Evolutionary conservation across 306 rosid genomes (phyloP).

Genomic region (Astragalus glycyphyllos): DNA sequence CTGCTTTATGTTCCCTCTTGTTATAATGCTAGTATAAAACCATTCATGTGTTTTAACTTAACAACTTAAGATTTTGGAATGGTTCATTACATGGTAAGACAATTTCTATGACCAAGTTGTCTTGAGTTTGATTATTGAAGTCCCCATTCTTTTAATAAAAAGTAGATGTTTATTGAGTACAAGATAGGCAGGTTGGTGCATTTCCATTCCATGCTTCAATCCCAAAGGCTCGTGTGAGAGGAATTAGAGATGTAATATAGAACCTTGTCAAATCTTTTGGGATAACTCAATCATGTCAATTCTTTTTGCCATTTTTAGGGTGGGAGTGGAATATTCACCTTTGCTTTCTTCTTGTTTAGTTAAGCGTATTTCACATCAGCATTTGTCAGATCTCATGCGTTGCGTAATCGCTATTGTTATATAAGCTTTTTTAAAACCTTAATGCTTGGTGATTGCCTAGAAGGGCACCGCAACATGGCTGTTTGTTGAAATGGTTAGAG

Average conservation of each 20-base stretch:
- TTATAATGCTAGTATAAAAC: not conserved
- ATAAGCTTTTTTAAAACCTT: constrained; percentile 11
- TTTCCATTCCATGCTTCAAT: constrained; percentile 19
- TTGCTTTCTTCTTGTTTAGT: constrained; percentile 12
- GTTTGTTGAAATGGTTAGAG: constrained; percentile 31
- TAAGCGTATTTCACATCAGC: not conserved
- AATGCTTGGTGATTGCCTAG: constrained; percentile 12
- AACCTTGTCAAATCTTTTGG: constrained; percentile 1
- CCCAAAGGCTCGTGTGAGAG: not conserved
- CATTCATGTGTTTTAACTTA: constrained; percentile 1
- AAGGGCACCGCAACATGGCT: constrained; percentile 9
- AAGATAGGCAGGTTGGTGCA: not conserved
- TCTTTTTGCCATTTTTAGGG: constrained; percentile 31
- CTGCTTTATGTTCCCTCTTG: constrained; percentile 22
- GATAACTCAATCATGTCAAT: not conserved
- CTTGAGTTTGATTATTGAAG: not conserved
- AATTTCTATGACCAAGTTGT: not conserved
- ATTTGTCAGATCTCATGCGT: constrained; percentile 12
- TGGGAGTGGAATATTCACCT: constrained; percentile 6
- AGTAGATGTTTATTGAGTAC: not conserved
- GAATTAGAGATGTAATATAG: constrained; percentile 2
- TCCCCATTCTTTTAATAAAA: not conserved
- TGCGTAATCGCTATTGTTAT: not conserved
- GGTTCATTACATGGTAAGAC: not conserved
- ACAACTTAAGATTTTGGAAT: not conserved